phyloP scores from a whole-genome alignment of 345 rosid genomes.

The Zanthoxylum bungeanum region DNA sequence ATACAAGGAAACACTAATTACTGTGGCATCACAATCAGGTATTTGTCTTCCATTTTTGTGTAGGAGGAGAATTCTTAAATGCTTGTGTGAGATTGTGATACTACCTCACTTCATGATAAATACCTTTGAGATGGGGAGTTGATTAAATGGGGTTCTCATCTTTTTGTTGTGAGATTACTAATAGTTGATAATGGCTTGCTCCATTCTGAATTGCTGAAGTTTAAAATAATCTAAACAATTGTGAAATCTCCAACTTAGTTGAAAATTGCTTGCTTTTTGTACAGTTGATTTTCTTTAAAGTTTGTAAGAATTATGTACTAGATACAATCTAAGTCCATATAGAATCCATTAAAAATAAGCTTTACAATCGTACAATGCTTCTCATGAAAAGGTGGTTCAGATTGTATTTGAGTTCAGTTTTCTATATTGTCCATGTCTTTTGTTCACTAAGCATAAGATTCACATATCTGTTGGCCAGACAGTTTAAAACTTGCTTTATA shows the following conservation, averaged over 20 bases:
- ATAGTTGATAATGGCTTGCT: background rate
- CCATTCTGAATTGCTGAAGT: background rate
- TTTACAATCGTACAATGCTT: background rate
- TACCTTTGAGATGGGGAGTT: background rate
- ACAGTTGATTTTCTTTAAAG: background rate
- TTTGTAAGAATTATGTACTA: too few species aligned
- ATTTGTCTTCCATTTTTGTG: slow-evolving; percentile 3
- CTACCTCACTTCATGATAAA: background rate
- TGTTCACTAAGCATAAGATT: background rate
- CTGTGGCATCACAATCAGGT: slow-evolving; percentile 30
- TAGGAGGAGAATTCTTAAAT: background rate
- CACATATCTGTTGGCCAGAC: background rate
- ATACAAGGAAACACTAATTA: slow-evolving; percentile 9
- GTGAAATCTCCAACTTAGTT: background rate
- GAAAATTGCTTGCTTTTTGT: background rate
- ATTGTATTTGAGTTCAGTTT: background rate
- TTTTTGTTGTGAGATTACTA: background rate
- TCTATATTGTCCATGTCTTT: background rate
- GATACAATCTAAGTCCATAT: background rate
- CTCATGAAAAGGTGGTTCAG: background rate
- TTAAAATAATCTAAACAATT: background rate
- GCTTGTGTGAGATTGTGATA: slow-evolving; percentile 2
- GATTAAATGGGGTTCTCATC: background rate
- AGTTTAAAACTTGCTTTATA: background rate
- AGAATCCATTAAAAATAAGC: background rate